Evolutionary conservation across 768 basidiomycete genomes (phyloP).

Genomic region (Suillus variegatus): DNA sequence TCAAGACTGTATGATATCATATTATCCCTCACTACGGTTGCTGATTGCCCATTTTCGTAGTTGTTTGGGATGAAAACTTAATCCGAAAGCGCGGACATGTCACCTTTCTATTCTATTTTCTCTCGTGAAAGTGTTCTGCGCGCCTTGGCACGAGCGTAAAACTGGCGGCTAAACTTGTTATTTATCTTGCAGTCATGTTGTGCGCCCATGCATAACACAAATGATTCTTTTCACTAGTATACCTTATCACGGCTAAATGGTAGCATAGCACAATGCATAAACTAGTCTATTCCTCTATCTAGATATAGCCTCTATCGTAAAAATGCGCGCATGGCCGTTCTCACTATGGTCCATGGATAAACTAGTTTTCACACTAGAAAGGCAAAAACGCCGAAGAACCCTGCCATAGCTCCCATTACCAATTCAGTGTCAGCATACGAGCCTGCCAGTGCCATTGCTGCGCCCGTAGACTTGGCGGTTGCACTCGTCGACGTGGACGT

Average conservation of each 20-base stretch:
- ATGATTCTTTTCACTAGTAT: background rate
- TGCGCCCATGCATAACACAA: background rate
- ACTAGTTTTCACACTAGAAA: conserved; percentile 1
- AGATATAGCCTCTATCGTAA: background rate
- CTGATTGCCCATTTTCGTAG: conserved; percentile 13
- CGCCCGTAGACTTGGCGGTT: background rate
- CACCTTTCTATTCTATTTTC: background rate
- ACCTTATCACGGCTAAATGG: background rate
- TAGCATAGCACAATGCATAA: background rate
- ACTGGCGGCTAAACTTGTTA: background rate
- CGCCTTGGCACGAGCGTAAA: background rate
- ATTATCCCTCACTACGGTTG: background rate
- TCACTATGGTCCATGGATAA: background rate
- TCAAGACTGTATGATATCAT: conserved; percentile 51
- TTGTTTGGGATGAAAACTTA: conserved; percentile 29
- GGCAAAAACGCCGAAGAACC: background rate
- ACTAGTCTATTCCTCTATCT: background rate
- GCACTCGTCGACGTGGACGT: background rate
- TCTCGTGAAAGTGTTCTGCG: background rate
- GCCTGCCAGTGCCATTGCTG: conserved; percentile 5
- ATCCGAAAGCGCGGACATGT: background rate
- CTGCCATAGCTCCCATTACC: conserved; percentile 9
- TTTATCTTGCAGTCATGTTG: background rate
- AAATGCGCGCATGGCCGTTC: background rate
- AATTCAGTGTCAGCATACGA: conserved; percentile 2